Evolutionary conservation across 2,329 filamentous ascomycete species (phyloP).

Genomic region (Alternaria angustiovoidea): DNA sequence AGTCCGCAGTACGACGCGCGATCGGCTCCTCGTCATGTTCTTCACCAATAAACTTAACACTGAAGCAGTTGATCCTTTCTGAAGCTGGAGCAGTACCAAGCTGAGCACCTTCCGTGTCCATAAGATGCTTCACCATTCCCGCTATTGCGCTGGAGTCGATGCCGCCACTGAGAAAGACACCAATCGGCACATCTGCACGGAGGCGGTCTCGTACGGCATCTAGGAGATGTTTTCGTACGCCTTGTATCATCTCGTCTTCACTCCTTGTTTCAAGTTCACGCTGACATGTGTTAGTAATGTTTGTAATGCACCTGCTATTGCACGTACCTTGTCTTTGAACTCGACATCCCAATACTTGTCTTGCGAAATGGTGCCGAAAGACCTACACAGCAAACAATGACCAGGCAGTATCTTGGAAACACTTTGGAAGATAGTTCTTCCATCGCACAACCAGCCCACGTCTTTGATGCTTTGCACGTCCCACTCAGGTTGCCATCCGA

Average conservation of each 20-base stretch:
- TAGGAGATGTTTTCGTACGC: slow-evolving; percentile 59
- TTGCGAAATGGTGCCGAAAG: slow-evolving; percentile 50
- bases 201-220: slow-evolving; percentile 63
- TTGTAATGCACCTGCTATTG: too few relatives aligned
- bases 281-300: slow-evolving; percentile 4
- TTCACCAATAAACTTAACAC: slow-evolving; percentile 61
- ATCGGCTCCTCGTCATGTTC: slow-evolving; percentile 52
- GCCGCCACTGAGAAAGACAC: slow-evolving; percentile 65
- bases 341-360: slow-evolving; percentile 63
- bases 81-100: slow-evolving; percentile 55
- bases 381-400: slow-evolving; percentile 34
- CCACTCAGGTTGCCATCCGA: slow-evolving; percentile 64
- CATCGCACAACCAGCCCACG: slow-evolving; percentile 55
- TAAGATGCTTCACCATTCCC: slow-evolving; percentile 61
- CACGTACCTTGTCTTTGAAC: slow-evolving; percentile 60
- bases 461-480: slow-evolving; percentile 58
- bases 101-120: slow-evolving; percentile 52
- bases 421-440: slow-evolving; percentile 60
- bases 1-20: slow-evolving; percentile 59
- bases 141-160: slow-evolving; percentile 66
- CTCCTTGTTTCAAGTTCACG: slow-evolving; percentile 53
- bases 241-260: slow-evolving; percentile 61
- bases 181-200: slow-evolving; percentile 65
- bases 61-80: slow-evolving; percentile 56
- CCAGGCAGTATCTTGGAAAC: slow-evolving; percentile 51